Conservation (phyloP, 768 basidiomycete genomes). For the Tricholoma furcatifolium region DNA sequence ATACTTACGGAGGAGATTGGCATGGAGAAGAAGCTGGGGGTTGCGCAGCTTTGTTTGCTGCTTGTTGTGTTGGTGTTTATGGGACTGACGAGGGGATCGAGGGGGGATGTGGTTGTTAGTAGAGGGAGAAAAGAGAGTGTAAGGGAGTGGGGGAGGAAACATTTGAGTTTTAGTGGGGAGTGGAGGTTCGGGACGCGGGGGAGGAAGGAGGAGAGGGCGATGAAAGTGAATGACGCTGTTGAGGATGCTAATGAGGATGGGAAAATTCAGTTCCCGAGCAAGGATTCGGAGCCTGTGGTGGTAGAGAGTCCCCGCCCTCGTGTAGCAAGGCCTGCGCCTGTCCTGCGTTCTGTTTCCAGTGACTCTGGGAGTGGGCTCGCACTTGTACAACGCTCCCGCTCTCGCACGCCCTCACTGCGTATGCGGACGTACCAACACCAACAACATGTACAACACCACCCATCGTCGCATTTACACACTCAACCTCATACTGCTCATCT, state of each 20-base stretch:
- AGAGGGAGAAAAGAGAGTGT: conserved; percentile 27
- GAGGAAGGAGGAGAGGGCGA: conserved; percentile 12
- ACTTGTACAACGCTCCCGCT: conserved; percentile 18
- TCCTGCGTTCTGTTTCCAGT: conserved; percentile 3
- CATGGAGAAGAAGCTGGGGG: conserved; percentile 85
- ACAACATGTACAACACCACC: conserved; percentile 17
- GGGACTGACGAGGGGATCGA: conserved; percentile 77
- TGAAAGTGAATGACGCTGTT: not conserved
- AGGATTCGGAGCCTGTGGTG: not conserved
- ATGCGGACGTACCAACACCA: conserved; percentile 16
- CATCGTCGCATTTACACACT: not conserved
- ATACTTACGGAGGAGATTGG: conserved; percentile 83
- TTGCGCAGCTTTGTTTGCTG: conserved; percentile 83
- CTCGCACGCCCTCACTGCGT: conserved; percentile 30
- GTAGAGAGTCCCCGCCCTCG: not conserved
- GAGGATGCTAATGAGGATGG: conserved; percentile 5
- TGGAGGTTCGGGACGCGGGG: conserved; percentile 39
- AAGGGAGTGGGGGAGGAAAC: conserved; percentile 56
- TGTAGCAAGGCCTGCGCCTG: not conserved
- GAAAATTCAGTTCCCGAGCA: conserved; percentile 16
- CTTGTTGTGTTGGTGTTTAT: conserved; percentile 85
- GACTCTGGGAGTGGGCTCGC: not conserved
- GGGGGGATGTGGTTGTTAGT: conserved; percentile 31
- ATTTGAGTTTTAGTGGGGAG: conserved; percentile 56
- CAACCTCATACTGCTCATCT: not conserved